Base-by-base conservation (phyloP, 192 early-diverging fungal genomes). In the Geranomyces variabilis region DNA sequence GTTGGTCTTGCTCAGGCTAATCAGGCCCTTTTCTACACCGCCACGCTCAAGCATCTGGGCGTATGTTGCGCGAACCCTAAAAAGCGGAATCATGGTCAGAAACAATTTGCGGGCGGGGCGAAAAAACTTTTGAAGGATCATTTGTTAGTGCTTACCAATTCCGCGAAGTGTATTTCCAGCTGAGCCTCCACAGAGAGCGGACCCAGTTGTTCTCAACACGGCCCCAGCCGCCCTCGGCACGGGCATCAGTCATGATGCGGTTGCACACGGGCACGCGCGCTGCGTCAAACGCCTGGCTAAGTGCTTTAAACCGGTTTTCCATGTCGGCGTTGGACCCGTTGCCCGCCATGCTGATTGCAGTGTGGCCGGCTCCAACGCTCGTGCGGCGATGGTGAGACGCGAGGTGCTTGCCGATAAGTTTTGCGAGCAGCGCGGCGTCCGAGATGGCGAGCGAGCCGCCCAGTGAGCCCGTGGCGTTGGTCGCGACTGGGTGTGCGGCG, bases 401-500 rank as follows among this genome's bases (percentile, higher is more conserved):
- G 13, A 76, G 36, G 62, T 77, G 70, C 55, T 81, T 81, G 43
- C 69, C 79, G 41, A 86, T 53, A 1, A 86, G 77, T 58, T 82
- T 82, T 14, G 81, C 84, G 14, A 86, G 74, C 14, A 75, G 55
- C 9, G 71, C 77, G 21, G 75, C 80, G 66, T 86, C 84, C 19
- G 75, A 70, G 31, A 86, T 69, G 31, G 78, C 81, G 31, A 86
- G 75, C 33, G 73, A 49, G 15, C 78, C 83, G 17, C 80, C 80
- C 33, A 82, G 41, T 34, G 56, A 66, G 44, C 84, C 84, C 56
- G 78, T 76, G 28, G 84, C 80, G 34, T 78, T 75, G 5, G 75
- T 78, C 8, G 84, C 75, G 63, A 84, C 63, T 5, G 79, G 71
- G 74, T 86, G 84, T 2, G 84, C 84, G 19, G 84, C 81, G 71